These are phyloP conservation scores for Coix lacrymajobi DNA, from an alignment of 176 grass and related monocot genomes.

Conservation along the genomic window DNA sequence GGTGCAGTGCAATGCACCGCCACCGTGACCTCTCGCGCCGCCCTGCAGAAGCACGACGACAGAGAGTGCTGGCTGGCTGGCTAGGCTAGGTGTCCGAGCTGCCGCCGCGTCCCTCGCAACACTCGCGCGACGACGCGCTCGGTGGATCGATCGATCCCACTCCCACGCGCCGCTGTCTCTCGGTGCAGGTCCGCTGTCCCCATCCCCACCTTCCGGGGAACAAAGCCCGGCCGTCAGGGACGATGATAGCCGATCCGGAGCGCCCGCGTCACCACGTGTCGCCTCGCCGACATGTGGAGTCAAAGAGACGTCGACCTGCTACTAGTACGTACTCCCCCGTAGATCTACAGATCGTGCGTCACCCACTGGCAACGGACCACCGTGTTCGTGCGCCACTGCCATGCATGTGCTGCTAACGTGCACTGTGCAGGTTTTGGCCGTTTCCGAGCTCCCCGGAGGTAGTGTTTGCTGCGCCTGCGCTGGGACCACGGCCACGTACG, in stretches of 20 bases:
- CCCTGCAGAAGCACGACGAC: too few species aligned
- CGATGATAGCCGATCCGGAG: too few species aligned
- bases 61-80: too few species aligned
- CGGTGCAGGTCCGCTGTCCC: neutral
- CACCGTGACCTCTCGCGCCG: too few species aligned
- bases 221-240: neutral
- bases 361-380: neutral
- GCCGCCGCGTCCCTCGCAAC: too few species aligned
- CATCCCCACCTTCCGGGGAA: neutral
- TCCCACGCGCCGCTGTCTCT: neutral
- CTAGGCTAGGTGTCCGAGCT: too few species aligned
- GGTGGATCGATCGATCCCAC: neutral
- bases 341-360: neutral
- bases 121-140: too few species aligned
- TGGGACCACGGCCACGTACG: conserved; percentile 9
- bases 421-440: neutral
- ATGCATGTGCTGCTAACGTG: neutral
- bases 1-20: neutral
- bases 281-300: neutral
- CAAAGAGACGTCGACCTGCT: neutral
- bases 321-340: too few species aligned
- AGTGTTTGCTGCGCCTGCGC: too few species aligned
- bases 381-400: neutral
- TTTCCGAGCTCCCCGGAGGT: neutral
- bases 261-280: conserved; percentile 6